Base-by-base conservation (phyloP, 1,139 yeast species). In the Candida sanyaensis region DNA sequence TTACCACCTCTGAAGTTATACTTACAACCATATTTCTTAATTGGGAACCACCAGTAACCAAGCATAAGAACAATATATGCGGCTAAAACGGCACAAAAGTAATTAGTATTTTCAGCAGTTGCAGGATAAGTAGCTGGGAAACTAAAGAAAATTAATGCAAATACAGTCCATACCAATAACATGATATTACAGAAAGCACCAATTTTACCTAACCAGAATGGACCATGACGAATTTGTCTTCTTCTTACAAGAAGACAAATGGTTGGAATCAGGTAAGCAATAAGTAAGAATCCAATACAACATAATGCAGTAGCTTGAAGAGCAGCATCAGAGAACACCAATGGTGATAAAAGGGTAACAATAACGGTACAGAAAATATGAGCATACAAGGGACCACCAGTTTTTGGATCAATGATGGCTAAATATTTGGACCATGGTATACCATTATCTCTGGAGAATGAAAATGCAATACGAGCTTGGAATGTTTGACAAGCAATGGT, bases 391-490 rank as follows among this genome's bases (percentile, higher is more conserved):
- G 79, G 80, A 41, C 74, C 71, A 13, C 77, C 76, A 48, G 70
- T 57, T 52, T 66, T 71, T 41, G 77, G 76, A 60, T 73, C 75
- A 38, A 74, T 66, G 40, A 66, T 61, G 23, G 77, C 65, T 57
- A 72, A 71, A 54, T 68, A 66, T 55, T 70, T 71, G 52, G 78
- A 71, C 43, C 66, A 65, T 37, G 78, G 80, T 55, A 75, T 66
- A 17, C 80, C 80, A 49, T 69, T 68, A 67, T 87, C 93, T 69
- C 93, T 83, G 27, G 91, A 80, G 65, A 86, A 88, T 6, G 92
- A 84, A 93, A 95, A 87, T 60, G 89, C 81, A 57, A 86, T 70
- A 66, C 91, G 77, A 41, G 90, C 73, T 58, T 72, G 77, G 77
- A 77, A 73, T 8, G 77, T 72, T 52, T 72, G 77, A 28, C 75